Conservation (phyloP, 2,329 filamentous ascomycete species). For the Epichloe hybrida region DNA sequence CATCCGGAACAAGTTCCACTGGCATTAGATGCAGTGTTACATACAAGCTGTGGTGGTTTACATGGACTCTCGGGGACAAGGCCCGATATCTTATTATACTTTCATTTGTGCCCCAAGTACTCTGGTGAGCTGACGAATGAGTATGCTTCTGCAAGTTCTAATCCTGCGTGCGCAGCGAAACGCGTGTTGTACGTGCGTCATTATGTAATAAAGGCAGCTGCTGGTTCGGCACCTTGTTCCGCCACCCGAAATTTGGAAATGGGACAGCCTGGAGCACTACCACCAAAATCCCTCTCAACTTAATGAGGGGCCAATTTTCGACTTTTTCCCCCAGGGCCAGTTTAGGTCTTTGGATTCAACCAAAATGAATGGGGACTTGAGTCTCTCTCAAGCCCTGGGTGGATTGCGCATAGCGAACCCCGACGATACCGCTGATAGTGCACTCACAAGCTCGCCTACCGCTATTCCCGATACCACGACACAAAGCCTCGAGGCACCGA, state of each 20-base stretch:
- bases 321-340: slow-evolving; percentile 13
- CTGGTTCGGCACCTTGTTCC: slow-evolving; percentile 3
- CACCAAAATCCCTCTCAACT: slow-evolving; percentile 1
- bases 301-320: not conserved
- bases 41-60: too few species aligned
- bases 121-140: too few species aligned
- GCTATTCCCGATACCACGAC: slow-evolving; percentile 11
- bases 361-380: slow-evolving; percentile 83
- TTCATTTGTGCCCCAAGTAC: not conserved
- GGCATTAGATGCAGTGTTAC: too few species aligned
- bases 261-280: not conserved
- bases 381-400: slow-evolving; percentile 81
- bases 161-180: not conserved
- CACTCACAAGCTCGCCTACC: slow-evolving; percentile 5
- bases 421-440: slow-evolving; percentile 48
- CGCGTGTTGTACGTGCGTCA: slow-evolving; percentile 1
- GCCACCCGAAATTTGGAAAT: slow-evolving; percentile 3
- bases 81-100: not conserved
- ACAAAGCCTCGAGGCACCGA: slow-evolving; percentile 5
- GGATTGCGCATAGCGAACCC: slow-evolving; percentile 95
- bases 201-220: slow-evolving; percentile 6
- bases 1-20: too few species aligned
- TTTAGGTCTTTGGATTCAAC: slow-evolving; percentile 11
- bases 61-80: not conserved
- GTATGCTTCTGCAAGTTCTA: not conserved